Base-by-base conservation (phyloP, 441 rosid species). In the Pelargonium cotyledonis region DNA sequence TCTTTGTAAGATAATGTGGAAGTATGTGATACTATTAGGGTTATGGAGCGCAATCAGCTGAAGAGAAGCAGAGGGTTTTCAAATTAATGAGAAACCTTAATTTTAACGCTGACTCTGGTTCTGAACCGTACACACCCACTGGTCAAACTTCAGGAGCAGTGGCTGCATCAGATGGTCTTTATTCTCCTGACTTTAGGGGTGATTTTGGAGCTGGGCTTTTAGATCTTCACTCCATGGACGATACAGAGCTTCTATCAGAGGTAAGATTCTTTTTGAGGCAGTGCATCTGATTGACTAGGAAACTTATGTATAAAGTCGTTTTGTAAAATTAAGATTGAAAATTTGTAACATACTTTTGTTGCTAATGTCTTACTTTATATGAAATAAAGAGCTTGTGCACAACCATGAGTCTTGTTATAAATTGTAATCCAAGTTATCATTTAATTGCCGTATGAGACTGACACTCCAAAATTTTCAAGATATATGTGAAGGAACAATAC, bases 171-270 rank as follows among this genome's bases (percentile, higher is more conserved):
- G 99, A 92, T 81, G 89, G 91, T 35, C 83, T 92, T 74, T 90
- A 85, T 82, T 87, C 99, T 71, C 85, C 93, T 0, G 99, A 95
- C 60, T 87, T 95, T 67, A 87, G 92, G 80, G 98, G 98, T 68
- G 99, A 92, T 77, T 89, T 92, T 87, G 99, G 98, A 72, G 97
- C 97, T 77, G 99, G 97, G 67, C 94, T 95, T 71, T 73, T 95
- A 80, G 98, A 95, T 82, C 99, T 95, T 76, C 97, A 90, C 75
- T 92, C 97, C 41, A 88, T 95, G 96, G 99, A 95, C 77, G 98
- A 95, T 68, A 95, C 96, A 1, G 98, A 90, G 82, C 94, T 95
- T 82, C 85, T 95, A 47, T 89, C 95, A 15, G 99, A 95, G 96
- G 99, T 95, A 81, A 67, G 73, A 18, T 68, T 74, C 41, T 57